Conservation (phyloP, 345 rosid genomes). For the Eucalyptus guilfoylei region DNA sequence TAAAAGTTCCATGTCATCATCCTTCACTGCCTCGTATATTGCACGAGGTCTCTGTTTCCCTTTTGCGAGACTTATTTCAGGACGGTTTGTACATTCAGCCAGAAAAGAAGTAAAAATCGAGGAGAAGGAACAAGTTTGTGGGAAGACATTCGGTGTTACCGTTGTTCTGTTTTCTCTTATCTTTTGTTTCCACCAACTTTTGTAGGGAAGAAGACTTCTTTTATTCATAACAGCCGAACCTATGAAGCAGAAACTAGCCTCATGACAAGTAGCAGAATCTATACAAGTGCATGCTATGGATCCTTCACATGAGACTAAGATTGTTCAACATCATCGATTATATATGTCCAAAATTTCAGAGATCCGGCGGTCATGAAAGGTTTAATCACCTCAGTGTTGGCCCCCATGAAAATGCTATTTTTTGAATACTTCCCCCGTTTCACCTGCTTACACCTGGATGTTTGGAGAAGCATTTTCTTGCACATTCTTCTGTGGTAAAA, state of each 20-base stretch:
- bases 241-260: not conserved
- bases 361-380: not conserved
- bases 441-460: constrained; percentile 9
- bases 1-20: not conserved
- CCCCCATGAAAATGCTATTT: not conserved
- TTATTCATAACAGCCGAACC: not conserved
- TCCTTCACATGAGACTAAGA: not conserved
- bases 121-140: not conserved
- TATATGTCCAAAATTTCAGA: not conserved
- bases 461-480: constrained; percentile 70
- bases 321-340: not conserved
- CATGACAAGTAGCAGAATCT: not conserved
- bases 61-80: not conserved
- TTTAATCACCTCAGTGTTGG: not conserved
- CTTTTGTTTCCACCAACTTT: not conserved
- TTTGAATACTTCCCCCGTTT: not conserved
- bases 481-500: constrained; percentile 22
- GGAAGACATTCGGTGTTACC: not conserved
- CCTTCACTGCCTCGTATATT: not conserved
- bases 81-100: not conserved
- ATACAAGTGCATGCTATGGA: not conserved
- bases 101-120: not conserved
- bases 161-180: not conserved
- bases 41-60: not conserved
- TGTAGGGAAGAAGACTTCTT: not conserved